A percentile compares a stretch with the other conserved stretches of the same genome.
These are phyloP conservation scores for Fusarium citri DNA, from an alignment of 2,329 filamentous ascomycete genomes.

Conservation along the genomic window DNA sequence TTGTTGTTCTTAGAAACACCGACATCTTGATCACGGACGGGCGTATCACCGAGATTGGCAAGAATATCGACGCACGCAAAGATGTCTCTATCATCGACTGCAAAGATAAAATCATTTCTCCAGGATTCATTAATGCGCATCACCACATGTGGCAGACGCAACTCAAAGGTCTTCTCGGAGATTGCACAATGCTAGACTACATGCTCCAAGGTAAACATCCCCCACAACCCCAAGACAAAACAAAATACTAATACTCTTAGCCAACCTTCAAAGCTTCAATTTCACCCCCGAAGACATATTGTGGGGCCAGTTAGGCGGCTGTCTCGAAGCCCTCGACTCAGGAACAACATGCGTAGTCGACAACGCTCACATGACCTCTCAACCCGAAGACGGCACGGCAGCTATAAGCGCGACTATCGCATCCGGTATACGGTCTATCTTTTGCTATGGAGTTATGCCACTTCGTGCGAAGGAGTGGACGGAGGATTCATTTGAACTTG, in stretches of 20 bases:
- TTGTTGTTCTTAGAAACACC: neutral
- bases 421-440: slow-evolving; percentile 1
- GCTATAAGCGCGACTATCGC: neutral
- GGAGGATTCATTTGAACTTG: slow-evolving; percentile 9
- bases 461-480: neutral
- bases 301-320: slow-evolving; percentile 11
- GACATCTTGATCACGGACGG: neutral
- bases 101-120: accelerated
- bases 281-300: neutral
- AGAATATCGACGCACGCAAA: accelerated
- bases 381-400: neutral
- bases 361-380: slow-evolving; percentile 4
- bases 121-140: slow-evolving; percentile 2
- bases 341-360: slow-evolving; percentile 16
- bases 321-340: slow-evolving; percentile 1
- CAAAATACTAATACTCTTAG: neutral
- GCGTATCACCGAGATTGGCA: neutral
- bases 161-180: slow-evolving; percentile 5
- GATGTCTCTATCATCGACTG: neutral
- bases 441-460: slow-evolving; percentile 2
- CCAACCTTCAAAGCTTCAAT: slow-evolving; percentile 17
- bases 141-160: slow-evolving; percentile 21
- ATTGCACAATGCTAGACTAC: slow-evolving; percentile 16
- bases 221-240: accelerated
- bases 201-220: neutral